Evolutionary conservation across 2,329 filamentous ascomycete species (phyloP).

Genomic region (Botrytis elliptica): DNA sequence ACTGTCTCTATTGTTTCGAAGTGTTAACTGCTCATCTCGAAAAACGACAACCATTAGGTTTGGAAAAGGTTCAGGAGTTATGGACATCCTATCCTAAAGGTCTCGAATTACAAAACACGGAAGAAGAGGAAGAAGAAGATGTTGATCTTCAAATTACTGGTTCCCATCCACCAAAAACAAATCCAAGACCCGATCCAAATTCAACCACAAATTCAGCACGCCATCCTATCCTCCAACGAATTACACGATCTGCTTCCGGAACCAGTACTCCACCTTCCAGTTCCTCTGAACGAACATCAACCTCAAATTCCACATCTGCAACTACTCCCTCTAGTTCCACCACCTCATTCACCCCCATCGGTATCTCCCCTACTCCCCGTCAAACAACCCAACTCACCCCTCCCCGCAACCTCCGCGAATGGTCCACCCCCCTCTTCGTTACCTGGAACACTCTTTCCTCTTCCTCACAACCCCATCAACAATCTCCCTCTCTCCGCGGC

Average conservation of each 20-base stretch:
- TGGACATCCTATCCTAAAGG: conserved; percentile 47
- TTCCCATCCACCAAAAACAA: not conserved
- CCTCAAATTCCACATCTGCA: conserved; percentile 38
- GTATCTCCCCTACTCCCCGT: conserved; percentile 23
- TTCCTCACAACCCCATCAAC: conserved; percentile 26
- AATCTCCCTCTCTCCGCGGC: conserved; percentile 64
- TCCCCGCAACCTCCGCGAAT: conserved; percentile 42
- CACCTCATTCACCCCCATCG: conserved; percentile 35
- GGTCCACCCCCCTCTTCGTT: conserved; percentile 75
- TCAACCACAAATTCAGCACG: conserved; percentile 14
- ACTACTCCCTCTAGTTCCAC: conserved; percentile 49
- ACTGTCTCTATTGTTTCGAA: conserved; percentile 95
- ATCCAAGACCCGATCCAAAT: conserved; percentile 4
- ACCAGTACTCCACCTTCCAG: conserved; percentile 8
- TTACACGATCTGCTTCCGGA: conserved; percentile 21
- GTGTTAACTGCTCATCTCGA: conserved; percentile 73
- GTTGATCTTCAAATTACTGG: not conserved
- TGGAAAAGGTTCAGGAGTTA: conserved; percentile 67
- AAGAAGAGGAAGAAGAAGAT: conserved; percentile 40
- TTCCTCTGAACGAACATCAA: conserved; percentile 16
- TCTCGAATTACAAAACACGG: conserved; percentile 39
- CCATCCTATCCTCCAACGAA: conserved; percentile 27
- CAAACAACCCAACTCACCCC: conserved; percentile 30
- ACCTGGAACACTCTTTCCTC: conserved; percentile 74
- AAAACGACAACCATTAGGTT: conserved; percentile 62